A percentile compares a stretch with the other conserved stretches of the same genome.
phyloP scores from a whole-genome alignment of 805 yeast species.

The Candida nemodendra region DNA sequence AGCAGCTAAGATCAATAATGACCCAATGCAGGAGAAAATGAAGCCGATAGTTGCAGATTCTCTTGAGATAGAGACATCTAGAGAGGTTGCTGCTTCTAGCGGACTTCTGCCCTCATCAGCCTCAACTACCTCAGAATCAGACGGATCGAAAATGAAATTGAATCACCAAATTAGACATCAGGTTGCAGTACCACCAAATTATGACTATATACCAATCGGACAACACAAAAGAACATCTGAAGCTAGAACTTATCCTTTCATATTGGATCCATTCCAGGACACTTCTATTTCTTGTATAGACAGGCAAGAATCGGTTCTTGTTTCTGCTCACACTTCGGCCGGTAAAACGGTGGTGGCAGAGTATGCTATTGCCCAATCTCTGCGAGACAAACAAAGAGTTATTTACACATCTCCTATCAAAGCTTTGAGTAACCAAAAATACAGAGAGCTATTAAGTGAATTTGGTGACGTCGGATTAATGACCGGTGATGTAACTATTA shows the following conservation, averaged over 20 bases:
- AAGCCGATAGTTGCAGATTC: constrained; percentile 82
- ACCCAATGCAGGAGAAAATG: constrained; percentile 26
- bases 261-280: constrained; percentile 95
- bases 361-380: constrained; percentile 94
- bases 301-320: constrained; percentile 89
- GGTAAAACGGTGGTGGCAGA: constrained; percentile 98
- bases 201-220: constrained; percentile 82
- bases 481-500: constrained; percentile 99
- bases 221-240: constrained; percentile 75
- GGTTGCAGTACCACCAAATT: constrained; percentile 93
- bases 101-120: constrained; percentile 53
- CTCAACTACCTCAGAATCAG: constrained; percentile 26
- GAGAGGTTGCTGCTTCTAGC: constrained; percentile 81
- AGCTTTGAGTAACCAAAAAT: constrained; percentile 91
- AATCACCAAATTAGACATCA: constrained; percentile 96
- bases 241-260: constrained; percentile 90
- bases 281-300: constrained; percentile 96
- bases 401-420: constrained; percentile 95
- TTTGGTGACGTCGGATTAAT: constrained; percentile 96
- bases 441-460: constrained; percentile 86
- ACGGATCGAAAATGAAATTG: constrained; percentile 51
- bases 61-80: constrained; percentile 82
- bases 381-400: constrained; percentile 87
- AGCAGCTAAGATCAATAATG: constrained; percentile 30
- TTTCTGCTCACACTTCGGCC: constrained; percentile 96